phyloP scores from a whole-genome alignment of 257 asterid species.

The Plantago ovata region DNA sequence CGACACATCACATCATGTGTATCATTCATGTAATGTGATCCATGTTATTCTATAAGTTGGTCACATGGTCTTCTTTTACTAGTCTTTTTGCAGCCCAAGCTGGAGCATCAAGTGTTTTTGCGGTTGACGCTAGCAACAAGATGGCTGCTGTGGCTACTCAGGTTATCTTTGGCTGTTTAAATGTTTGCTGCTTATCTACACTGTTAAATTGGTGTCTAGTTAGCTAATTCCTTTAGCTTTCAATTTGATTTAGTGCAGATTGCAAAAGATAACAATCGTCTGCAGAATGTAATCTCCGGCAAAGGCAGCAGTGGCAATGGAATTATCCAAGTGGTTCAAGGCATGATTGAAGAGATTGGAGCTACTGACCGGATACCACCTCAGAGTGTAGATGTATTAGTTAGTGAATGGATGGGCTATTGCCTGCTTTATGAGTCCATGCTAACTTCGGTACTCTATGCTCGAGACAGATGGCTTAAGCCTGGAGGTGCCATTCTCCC shows the following conservation, averaged over 20 bases:
- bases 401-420: slow-evolving; percentile 99
- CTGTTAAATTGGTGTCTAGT: slow-evolving; percentile 3
- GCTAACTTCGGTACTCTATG: slow-evolving; percentile 83
- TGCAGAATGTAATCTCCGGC: slow-evolving; percentile 9
- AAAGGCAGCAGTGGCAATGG: slow-evolving; percentile 32
- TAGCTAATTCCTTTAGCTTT: slow-evolving; percentile 15
- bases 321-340: slow-evolving; percentile 64
- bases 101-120: slow-evolving; percentile 81
- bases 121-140: slow-evolving; percentile 91
- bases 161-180: slow-evolving; percentile 36
- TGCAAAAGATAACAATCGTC: slow-evolving; percentile 68
- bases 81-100: slow-evolving; percentile 98
- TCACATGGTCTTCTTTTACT: slow-evolving; percentile 24
- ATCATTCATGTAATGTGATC: too few relatives aligned
- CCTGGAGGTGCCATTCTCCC: slow-evolving; percentile 97
- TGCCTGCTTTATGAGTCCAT: slow-evolving; percentile 95
- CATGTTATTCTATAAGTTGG: slow-evolving; percentile 14
- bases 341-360: slow-evolving; percentile 85
- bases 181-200: slow-evolving; percentile 8
- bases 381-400: slow-evolving; percentile 69
- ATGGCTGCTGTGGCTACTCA: slow-evolving; percentile 90
- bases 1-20: background rate
- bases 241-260: slow-evolving; percentile 50
- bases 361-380: slow-evolving; percentile 40
- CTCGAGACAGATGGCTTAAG: slow-evolving; percentile 93